A percentile compares a stretch with the other conserved stretches of the same genome.
phyloP scores from a whole-genome alignment of 441 rosid genomes.

The Gossypium davidsonii region DNA sequence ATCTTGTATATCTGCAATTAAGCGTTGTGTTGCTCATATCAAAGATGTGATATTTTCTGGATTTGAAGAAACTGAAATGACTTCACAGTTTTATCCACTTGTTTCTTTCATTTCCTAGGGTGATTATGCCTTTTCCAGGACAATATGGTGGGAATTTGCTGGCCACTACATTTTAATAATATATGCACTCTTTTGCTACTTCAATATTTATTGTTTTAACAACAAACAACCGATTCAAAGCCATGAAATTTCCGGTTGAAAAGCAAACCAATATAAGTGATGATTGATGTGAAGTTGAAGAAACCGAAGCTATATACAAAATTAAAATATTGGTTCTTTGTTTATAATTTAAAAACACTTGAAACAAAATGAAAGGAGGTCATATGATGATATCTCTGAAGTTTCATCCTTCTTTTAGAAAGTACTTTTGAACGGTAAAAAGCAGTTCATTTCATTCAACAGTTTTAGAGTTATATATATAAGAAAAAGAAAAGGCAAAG shows the following conservation, averaged over 20 bases:
- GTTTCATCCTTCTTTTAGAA: conserved; percentile 12
- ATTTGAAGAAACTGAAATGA: conserved; percentile 32
- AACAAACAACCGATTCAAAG: no score
- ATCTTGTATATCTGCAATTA: conserved; percentile 14
- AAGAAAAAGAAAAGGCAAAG: neutral
- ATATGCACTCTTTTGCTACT: no score
- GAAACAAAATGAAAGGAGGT: neutral
- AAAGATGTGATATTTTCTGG: conserved; percentile 19
- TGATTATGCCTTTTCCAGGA: conserved; percentile 18
- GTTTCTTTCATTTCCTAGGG: neutral
- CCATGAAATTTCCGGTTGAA: no score
- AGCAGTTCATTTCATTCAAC: neutral
- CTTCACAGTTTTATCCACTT: conserved; percentile 16
- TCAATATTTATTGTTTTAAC: no score
- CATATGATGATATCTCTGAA: conserved; percentile 7
- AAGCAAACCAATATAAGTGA: no score
- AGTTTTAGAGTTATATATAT: neutral
- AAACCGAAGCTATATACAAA: neutral
- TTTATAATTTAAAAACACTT: neutral
- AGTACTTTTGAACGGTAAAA: neutral
- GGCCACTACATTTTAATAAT: no score
- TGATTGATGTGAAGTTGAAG: no score
- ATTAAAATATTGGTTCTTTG: neutral
- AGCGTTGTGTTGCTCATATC: conserved; percentile 16
- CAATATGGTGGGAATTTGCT: neutral